Base-by-base conservation (phyloP, 345 rosid genomes). In the Jatropha curcas region DNA sequence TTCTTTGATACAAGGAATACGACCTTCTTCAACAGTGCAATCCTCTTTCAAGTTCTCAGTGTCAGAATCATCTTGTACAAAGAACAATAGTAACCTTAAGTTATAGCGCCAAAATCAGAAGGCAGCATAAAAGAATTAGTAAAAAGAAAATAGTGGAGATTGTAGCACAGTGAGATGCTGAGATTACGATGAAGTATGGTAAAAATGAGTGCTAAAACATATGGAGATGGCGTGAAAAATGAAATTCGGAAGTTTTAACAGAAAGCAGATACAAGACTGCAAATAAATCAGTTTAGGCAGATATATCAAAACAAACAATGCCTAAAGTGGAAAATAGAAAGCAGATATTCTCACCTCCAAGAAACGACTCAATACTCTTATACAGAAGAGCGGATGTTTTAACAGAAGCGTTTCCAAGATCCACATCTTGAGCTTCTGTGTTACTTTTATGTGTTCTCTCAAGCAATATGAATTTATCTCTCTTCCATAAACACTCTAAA, bases 401-500 rank as follows among this genome's bases (percentile, higher is more conserved):
- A 33, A 37, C 4, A 31, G 83, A 65, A 79, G 67, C 66, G 65
- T 77, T 80, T 72, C 57, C 80, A 39, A 69, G 37, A 67, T 60
- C 77, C 10, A 48, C 77, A 52, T 75, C 90, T 43, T 35, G 41
- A 74, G 35, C 71, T 58, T 72, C 72, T 68, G 68, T 64, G 41
- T 86, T 86, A 46, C 25, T 53, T 74, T 80, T 85, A 60, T 80
- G 78, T 25, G 70, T 75, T 68, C 53, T 85, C 82, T 92, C 92
- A 5, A 83, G 74, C 79, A 94, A 83, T 17, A 78, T 71, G 67
- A 84, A 92, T 72, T 89, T 92, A 76, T 92, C 90, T 0, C 79
- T 82, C 80, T 82, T 55, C 94, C 95, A 92, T 46, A 74, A 71
- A 60, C 90, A 92, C 57, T 88, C 91, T 46, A 92, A 74, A 39